Evolutionary conservation across 768 basidiomycete genomes (phyloP).

Genomic region (Amanita rimosa): DNA sequence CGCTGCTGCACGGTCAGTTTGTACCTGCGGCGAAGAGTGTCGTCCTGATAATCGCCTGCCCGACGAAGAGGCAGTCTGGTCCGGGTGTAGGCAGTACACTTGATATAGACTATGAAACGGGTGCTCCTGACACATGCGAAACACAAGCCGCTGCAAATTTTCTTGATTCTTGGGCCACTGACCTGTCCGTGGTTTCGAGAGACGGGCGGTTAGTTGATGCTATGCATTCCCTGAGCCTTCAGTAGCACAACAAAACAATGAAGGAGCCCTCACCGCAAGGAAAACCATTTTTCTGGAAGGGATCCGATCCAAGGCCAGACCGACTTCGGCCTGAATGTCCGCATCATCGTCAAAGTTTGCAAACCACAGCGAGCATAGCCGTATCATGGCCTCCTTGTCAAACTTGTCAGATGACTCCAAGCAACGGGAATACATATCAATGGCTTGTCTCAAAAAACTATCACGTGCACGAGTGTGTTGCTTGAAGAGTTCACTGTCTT

Average conservation of each 20-base stretch:
- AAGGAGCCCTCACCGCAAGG: slow-evolving; percentile 42
- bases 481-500: slow-evolving; percentile 36
- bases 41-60: slow-evolving; percentile 36
- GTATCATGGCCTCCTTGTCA: slow-evolving; percentile 70
- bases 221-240: slow-evolving; percentile 11
- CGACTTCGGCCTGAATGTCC: slow-evolving; percentile 29
- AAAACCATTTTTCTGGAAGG: slow-evolving; percentile 88
- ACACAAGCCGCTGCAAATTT: slow-evolving; percentile 50
- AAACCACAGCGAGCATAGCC: slow-evolving; percentile 88
- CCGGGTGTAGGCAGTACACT: slow-evolving; percentile 60
- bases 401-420: slow-evolving; percentile 58
- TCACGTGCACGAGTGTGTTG: slow-evolving; percentile 45
- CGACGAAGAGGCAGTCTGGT: slow-evolving; percentile 10
- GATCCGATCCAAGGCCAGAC: slow-evolving; percentile 39
- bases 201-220: slow-evolving; percentile 89
- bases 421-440: slow-evolving; percentile 79
- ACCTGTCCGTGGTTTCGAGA: slow-evolving; percentile 34
- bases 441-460: slow-evolving; percentile 60
- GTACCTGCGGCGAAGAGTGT: slow-evolving; percentile 28
- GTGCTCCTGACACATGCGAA: slow-evolving; percentile 79
- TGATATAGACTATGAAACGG: slow-evolving; percentile 93
- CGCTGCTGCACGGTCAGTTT: slow-evolving; percentile 50
- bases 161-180: slow-evolving; percentile 32
- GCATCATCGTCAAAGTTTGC: slow-evolving; percentile 63
- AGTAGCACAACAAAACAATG: not conserved